Conservation (phyloP, 768 basidiomycete genomes). For the Hydnum rufescens region DNA sequence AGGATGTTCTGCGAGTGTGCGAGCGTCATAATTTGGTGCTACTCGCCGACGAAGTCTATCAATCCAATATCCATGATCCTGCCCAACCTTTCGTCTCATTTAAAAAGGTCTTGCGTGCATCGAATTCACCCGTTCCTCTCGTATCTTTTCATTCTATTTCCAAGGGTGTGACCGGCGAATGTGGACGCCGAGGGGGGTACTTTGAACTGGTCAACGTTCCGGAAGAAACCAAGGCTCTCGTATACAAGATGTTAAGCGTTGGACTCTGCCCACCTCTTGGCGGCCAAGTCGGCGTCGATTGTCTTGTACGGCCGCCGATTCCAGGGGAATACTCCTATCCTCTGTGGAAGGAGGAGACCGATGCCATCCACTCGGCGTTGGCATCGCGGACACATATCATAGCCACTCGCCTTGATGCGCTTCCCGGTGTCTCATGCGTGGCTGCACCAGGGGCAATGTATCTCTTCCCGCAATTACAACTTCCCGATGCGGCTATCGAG, state of each 20-base stretch:
- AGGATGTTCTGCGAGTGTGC: slow-evolving; percentile 60
- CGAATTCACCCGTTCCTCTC: slow-evolving; percentile 57
- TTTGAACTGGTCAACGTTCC: slow-evolving; percentile 78
- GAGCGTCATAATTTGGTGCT: slow-evolving; percentile 71
- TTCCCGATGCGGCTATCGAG: slow-evolving; percentile 51
- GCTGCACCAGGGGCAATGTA: slow-evolving; percentile 85
- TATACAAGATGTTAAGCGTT: slow-evolving; percentile 95
- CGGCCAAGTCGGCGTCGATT: slow-evolving; percentile 89
- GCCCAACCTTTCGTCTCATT: slow-evolving; percentile 74
- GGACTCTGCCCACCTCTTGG: slow-evolving; percentile 73
- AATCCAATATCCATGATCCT: slow-evolving; percentile 65
- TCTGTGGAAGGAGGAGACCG: slow-evolving; percentile 71
- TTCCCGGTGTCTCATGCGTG: slow-evolving; percentile 81
- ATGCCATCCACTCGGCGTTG: slow-evolving; percentile 55
- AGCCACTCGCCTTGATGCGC: slow-evolving; percentile 56
- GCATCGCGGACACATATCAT: slow-evolving; percentile 50
- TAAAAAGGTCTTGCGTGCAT: slow-evolving; percentile 61
- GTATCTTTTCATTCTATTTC: slow-evolving; percentile 96
- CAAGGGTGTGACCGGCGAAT: slow-evolving; percentile 91
- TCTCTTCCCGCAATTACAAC: slow-evolving; percentile 65
- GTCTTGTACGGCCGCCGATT: slow-evolving; percentile 78
- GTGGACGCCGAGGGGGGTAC: slow-evolving; percentile 92
- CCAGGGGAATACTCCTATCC: slow-evolving; percentile 53
- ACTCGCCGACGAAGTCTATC: slow-evolving; percentile 98
- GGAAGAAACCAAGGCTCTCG: slow-evolving; percentile 55